Percentiles rank a stretch among this genome's conserved stretches.
Evolutionary conservation across 2,329 filamentous ascomycete species (phyloP).

Genomic region (Exophiala phaeomuriformis): DNA sequence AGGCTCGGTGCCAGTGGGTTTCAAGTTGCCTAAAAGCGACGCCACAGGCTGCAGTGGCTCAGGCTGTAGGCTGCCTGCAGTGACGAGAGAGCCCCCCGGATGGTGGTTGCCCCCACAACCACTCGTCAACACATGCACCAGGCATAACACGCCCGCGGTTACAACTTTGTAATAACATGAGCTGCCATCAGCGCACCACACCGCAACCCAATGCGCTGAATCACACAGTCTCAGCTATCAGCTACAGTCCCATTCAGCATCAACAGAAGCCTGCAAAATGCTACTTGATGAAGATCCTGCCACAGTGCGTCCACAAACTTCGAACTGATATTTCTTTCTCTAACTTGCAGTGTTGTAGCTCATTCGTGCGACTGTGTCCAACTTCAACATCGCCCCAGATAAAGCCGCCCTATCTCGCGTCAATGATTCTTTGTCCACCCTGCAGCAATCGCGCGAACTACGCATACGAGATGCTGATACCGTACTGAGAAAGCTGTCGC

Average conservation of each 20-base stretch:
- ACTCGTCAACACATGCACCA: too few species aligned
- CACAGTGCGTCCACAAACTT: conserved; percentile 50
- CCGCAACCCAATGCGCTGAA: too few species aligned
- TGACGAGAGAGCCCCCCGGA: too few species aligned
- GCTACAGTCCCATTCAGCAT: neutral
- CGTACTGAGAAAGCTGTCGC: conserved; percentile 63
- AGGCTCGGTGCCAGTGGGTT: too few species aligned
- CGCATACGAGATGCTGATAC: conserved; percentile 64
- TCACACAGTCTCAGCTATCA: too few species aligned
- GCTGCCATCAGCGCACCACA: too few species aligned
- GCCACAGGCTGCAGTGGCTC: too few species aligned
- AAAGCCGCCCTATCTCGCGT: conserved; percentile 76
- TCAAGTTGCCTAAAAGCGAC: too few species aligned
- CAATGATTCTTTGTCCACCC: conserved; percentile 69
- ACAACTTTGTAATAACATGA: too few species aligned
- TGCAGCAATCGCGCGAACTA: conserved; percentile 75
- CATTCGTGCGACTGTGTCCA: conserved; percentile 81
- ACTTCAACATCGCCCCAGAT: conserved; percentile 92
- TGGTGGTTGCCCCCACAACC: too few species aligned
- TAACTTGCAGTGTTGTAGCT: conserved; percentile 49
- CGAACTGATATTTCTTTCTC: conserved; percentile 3
- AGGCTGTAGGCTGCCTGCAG: too few species aligned
- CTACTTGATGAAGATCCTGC: conserved; percentile 90
- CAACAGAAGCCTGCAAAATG: conserved; percentile 52
- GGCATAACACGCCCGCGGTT: too few species aligned